Conservation (phyloP, 257 asterid genomes). For the Plantago major region DNA sequence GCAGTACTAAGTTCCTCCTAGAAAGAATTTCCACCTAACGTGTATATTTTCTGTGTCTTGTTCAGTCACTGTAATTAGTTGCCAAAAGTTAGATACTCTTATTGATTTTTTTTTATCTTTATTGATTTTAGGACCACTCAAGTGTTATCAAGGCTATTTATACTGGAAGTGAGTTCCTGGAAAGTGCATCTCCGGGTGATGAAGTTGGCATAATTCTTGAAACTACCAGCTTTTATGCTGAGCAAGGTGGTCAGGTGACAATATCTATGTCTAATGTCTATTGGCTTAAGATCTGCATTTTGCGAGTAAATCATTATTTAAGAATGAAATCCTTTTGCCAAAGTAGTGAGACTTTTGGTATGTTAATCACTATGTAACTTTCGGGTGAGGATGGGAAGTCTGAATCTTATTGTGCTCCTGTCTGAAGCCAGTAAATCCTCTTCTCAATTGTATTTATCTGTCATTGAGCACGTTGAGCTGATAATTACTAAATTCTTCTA, state of each 20-base stretch:
- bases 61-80: background rate
- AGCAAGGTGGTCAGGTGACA: slow-evolving; percentile 99
- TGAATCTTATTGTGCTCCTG: no score
- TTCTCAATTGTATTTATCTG: no score
- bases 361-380: no score
- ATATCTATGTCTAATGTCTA: slow-evolving; percentile 2
- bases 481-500: no score
- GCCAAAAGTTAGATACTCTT: background rate
- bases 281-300: background rate
- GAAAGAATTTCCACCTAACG: background rate
- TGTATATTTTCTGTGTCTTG: background rate
- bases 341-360: no score
- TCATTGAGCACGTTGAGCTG: no score
- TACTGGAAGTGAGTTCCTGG: slow-evolving; percentile 71
- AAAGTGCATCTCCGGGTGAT: slow-evolving; percentile 55
- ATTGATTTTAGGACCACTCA: slow-evolving; percentile 56
- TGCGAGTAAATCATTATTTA: background rate
- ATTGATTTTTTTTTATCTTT: slow-evolving; percentile 17
- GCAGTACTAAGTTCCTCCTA: background rate
- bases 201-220: slow-evolving; percentile 85
- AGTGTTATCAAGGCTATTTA: slow-evolving; percentile 84
- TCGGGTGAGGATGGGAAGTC: no score
- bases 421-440: no score
- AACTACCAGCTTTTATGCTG: slow-evolving; percentile 89
- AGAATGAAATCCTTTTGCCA: background rate